These are phyloP conservation scores for Kurtzmaniella fragi DNA, from an alignment of 805 yeast genomes.

Conservation along the genomic window DNA sequence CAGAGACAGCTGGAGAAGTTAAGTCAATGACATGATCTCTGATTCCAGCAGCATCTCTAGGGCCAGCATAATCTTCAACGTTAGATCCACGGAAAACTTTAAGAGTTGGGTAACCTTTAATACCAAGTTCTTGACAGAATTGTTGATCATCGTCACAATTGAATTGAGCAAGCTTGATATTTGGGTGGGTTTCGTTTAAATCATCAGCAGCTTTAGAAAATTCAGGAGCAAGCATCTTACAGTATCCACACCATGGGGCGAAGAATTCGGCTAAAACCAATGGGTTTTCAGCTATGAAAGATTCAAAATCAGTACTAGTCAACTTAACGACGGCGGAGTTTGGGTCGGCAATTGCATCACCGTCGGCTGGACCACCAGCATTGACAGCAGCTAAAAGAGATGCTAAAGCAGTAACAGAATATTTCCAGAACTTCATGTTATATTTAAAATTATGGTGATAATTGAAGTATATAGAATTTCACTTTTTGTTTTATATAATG, in stretches of 20 bases:
- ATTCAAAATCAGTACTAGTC: constrained; percentile 57
- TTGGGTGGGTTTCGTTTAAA: constrained; percentile 46
- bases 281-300: constrained; percentile 65
- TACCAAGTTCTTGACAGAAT: constrained; percentile 60
- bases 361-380: constrained; percentile 40
- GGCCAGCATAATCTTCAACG: constrained; percentile 72
- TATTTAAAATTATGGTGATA: neutral
- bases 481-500: too few relatives aligned
- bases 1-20: constrained; percentile 63
- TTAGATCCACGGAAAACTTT: constrained; percentile 61
- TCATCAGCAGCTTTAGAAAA: constrained; percentile 66
- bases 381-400: constrained; percentile 32
- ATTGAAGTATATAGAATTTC: too few relatives aligned
- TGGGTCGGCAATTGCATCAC: constrained; percentile 68
- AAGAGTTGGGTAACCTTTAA: constrained; percentile 82
- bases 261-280: constrained; percentile 82
- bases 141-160: constrained; percentile 79
- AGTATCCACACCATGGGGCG: constrained; percentile 98
- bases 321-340: constrained; percentile 86
- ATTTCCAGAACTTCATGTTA: constrained; percentile 37
- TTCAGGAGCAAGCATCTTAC: constrained; percentile 84
- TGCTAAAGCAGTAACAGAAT: constrained; percentile 33
- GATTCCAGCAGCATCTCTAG: constrained; percentile 77
- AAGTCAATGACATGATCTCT: constrained; percentile 75
- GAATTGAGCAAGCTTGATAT: constrained; percentile 72